Conservation (phyloP, 179 eudicot genomes). For the Drosera spatulata region DNA sequence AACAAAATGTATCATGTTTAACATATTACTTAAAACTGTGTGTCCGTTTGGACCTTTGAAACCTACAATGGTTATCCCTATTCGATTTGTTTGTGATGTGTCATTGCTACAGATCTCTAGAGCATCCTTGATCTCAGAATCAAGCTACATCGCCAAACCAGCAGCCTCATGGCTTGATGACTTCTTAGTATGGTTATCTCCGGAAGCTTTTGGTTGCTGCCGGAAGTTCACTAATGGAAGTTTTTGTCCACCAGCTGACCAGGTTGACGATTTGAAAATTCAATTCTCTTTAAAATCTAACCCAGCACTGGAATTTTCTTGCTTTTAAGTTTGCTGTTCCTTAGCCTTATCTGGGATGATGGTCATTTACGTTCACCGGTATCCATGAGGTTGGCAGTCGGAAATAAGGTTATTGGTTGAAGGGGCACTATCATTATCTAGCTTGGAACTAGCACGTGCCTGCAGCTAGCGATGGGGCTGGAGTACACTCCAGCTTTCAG, state of each 20-base stretch:
- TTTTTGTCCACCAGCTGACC: constrained; percentile 96
- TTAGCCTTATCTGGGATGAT: too few species aligned
- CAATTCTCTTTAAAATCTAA: background rate
- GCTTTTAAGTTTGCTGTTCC: too few species aligned
- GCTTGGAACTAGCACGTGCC: too few species aligned
- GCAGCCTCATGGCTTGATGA: constrained; percentile 99
- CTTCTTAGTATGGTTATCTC: constrained; percentile 96
- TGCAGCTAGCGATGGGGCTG: too few species aligned
- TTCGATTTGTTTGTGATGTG: background rate
- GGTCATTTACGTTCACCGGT: too few species aligned
- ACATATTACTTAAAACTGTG: background rate
- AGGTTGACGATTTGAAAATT: constrained; percentile 31
- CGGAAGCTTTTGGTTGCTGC: constrained; percentile 99
- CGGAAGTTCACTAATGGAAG: constrained; percentile 88
- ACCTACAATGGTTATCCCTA: background rate
- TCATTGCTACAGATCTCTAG: constrained; percentile 55
- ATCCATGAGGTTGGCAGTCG: too few species aligned
- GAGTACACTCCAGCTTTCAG: too few species aligned
- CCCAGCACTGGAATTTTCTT: too few species aligned
- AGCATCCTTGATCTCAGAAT: constrained; percentile 70
- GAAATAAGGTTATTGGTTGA: too few species aligned
- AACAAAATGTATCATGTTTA: background rate
- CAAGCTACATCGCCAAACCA: constrained; percentile 94
- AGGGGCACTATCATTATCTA: too few species aligned
- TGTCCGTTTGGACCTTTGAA: background rate